Conservation (phyloP, 306 rosid species). For the Lathyrus oleraceus region DNA sequence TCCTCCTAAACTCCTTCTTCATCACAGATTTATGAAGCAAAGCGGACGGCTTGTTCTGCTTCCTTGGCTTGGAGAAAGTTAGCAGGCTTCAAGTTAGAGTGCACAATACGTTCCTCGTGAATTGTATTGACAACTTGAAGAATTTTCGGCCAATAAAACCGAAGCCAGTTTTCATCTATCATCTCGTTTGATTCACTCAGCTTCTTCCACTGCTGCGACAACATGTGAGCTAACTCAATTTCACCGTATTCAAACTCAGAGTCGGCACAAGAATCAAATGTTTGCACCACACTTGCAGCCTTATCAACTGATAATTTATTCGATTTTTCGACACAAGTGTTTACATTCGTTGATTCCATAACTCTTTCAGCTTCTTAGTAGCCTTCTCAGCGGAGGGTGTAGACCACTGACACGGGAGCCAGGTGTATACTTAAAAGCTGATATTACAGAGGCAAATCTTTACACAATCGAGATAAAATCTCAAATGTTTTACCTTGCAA, state of each 20-base stretch:
- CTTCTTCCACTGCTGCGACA: constrained; percentile 94
- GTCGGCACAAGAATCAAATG: constrained; percentile 40
- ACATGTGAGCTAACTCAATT: constrained; percentile 99
- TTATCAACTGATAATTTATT: constrained; percentile 44
- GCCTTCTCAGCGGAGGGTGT: too few relatives aligned
- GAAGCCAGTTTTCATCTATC: constrained; percentile 90
- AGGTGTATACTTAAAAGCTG: too few relatives aligned
- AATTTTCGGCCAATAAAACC: constrained; percentile 99
- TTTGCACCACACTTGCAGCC: constrained; percentile 40
- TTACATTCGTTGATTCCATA: constrained; percentile 35
- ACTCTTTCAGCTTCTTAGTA: constrained; percentile 47
- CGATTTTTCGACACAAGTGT: constrained; percentile 38
- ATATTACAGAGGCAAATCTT: too few relatives aligned
- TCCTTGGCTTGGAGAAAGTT: too few relatives aligned
- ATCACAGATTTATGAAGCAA: too few relatives aligned
- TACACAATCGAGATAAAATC: too few relatives aligned
- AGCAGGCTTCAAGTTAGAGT: constrained; percentile 97
- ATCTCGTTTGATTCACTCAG: constrained; percentile 59
- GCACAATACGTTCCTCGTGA: constrained; percentile 93
- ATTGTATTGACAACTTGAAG: constrained; percentile 90
- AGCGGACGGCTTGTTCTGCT: too few relatives aligned
- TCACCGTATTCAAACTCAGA: constrained; percentile 81
- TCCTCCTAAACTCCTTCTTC: too few relatives aligned
- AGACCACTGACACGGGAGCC: too few relatives aligned
- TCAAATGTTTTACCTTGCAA: too few relatives aligned